A percentile compares a stretch with the other conserved stretches of the same genome.
Conservation (phyloP, 1,139 yeast species). For the Scheffersomyces lignicola region DNA sequence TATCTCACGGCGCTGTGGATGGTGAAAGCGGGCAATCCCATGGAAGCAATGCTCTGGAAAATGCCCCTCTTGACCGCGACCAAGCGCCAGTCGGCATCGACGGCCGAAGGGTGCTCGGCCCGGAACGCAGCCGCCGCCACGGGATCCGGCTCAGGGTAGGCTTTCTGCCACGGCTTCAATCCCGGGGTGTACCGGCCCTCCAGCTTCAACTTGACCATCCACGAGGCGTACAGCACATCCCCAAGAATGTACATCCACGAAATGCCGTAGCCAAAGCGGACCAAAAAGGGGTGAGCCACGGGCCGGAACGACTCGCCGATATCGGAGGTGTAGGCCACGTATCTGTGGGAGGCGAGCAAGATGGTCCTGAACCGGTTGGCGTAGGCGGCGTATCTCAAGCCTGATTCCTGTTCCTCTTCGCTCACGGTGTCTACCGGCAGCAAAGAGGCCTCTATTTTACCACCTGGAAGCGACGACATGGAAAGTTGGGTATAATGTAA, state of each 20-base stretch:
- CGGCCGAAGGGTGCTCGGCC: slow-evolving; percentile 23
- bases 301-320: slow-evolving; percentile 91
- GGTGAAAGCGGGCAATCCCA: slow-evolving; percentile 87
- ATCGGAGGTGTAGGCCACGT: slow-evolving; percentile 85
- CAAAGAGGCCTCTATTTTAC: background rate
- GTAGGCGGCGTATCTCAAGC: slow-evolving; percentile 77
- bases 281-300: slow-evolving; percentile 69
- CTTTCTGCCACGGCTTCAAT: slow-evolving; percentile 64
- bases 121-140: slow-evolving; percentile 37
- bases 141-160: slow-evolving; percentile 39
- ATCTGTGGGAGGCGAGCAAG: slow-evolving; percentile 73
- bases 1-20: slow-evolving; percentile 78
- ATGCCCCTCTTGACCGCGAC: slow-evolving; percentile 69
- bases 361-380: slow-evolving; percentile 74
- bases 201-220: slow-evolving; percentile 69
- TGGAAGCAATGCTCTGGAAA: slow-evolving; percentile 79
- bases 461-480: too few relatives aligned
- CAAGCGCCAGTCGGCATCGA: slow-evolving; percentile 63
- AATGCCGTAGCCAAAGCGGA: slow-evolving; percentile 66
- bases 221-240: slow-evolving; percentile 75
- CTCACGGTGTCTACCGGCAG: slow-evolving; percentile 9
- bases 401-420: slow-evolving; percentile 42
- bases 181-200: slow-evolving; percentile 68
- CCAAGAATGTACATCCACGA: slow-evolving; percentile 79
- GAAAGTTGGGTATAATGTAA: too few relatives aligned